A percentile compares a stretch with the other conserved stretches of the same genome.
Conservation (phyloP, 164 flowering plant genomes). For the Liquidambar formosana region DNA sequence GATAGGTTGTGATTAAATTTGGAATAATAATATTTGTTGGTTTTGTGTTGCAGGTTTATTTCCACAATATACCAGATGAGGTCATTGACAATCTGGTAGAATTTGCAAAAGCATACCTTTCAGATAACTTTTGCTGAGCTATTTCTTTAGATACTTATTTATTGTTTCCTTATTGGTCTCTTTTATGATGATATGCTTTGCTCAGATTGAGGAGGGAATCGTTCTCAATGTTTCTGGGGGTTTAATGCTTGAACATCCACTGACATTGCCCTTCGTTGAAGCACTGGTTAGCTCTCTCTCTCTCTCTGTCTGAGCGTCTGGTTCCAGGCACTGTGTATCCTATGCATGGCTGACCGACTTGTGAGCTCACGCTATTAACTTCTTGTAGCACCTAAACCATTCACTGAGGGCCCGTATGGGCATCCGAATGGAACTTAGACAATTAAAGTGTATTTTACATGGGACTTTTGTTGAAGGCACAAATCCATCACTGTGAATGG, state of each 20-base stretch:
- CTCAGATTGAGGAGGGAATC: constrained; percentile 72
- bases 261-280: constrained; percentile 55
- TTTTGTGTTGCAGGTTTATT: constrained; percentile 40
- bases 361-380: not conserved
- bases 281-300: constrained; percentile 43
- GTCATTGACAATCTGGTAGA: constrained; percentile 45
- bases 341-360: not conserved
- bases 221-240: constrained; percentile 86
- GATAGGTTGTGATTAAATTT: not conserved
- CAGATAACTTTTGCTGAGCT: not conserved
- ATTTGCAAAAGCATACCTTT: not conserved
- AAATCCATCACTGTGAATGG: too few species aligned
- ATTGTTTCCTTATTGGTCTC: not conserved
- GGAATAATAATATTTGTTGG: not conserved
- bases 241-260: constrained; percentile 80
- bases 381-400: not conserved
- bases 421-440: too few species aligned
- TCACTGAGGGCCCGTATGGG: too few species aligned
- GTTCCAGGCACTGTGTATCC: not conserved
- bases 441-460: too few species aligned
- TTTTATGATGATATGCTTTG: not conserved
- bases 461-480: too few species aligned
- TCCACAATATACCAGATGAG: constrained; percentile 47
- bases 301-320: constrained; percentile 3
- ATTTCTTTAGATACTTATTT: not conserved